phyloP scores from a whole-genome alignment of 176 grass and related monocot species.

The Triticum dicoccoides region DNA sequence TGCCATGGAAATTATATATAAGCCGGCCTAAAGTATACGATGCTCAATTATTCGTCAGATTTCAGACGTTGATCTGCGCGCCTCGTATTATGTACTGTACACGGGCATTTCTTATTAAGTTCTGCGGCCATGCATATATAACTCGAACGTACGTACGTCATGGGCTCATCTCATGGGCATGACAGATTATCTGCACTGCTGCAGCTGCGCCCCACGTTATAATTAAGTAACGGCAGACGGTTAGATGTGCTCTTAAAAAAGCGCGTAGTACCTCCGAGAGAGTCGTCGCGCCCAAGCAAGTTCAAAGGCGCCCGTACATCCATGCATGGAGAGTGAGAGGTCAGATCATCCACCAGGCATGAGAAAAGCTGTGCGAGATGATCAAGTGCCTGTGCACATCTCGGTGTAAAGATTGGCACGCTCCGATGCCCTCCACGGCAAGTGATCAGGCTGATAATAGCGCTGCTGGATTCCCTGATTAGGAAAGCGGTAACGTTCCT shows the following conservation, averaged over 20 bases:
- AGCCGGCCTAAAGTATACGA: not conserved
- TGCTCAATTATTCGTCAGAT: not conserved
- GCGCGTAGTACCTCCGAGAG: not conserved
- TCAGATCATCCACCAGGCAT: not conserved
- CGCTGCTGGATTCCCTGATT: not conserved
- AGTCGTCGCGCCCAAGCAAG: conserved; percentile 33
- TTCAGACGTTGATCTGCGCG: not conserved
- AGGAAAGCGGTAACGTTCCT: not conserved
- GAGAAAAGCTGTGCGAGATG: not conserved
- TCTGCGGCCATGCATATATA: not conserved
- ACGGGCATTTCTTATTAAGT: not conserved
- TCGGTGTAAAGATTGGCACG: conserved; percentile 20
- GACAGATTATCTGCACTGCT: not conserved
- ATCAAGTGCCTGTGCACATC: not conserved
- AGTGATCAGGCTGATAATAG: conserved; percentile 37
- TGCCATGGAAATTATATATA: not conserved
- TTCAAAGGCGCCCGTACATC: not conserved
- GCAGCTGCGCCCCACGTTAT: not conserved
- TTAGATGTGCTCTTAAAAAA: not conserved
- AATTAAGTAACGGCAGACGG: not conserved
- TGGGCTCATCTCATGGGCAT: not conserved
- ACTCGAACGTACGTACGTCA: not conserved
- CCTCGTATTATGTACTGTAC: not conserved
- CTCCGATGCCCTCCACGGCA: conserved; percentile 23
- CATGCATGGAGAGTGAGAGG: not conserved